Conservation (phyloP, 768 basidiomycete species). For the Paxillus rubicundulus region DNA sequence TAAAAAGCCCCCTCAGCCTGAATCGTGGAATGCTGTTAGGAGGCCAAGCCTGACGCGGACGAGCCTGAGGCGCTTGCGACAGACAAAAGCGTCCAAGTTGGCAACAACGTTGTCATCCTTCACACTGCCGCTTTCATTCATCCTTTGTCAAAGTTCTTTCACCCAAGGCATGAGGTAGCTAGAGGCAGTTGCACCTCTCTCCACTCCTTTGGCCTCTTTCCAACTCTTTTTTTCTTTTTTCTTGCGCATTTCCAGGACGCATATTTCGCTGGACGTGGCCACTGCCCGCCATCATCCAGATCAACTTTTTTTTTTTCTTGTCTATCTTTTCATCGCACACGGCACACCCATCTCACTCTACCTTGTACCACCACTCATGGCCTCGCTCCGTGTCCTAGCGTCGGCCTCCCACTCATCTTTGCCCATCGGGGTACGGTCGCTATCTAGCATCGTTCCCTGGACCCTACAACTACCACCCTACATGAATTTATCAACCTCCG, state of each 20-base stretch:
- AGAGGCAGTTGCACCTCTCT: constrained; percentile 9
- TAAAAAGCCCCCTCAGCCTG: no score
- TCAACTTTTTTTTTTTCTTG: background rate
- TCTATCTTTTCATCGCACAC: constrained; percentile 2
- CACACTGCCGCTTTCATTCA: no score
- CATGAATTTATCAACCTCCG: constrained; percentile 35
- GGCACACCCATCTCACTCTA: background rate
- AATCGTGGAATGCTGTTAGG: no score
- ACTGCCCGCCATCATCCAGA: background rate
- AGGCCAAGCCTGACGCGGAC: no score
- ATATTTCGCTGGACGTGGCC: background rate
- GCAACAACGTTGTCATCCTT: constrained; percentile 11
- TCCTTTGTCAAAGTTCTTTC: no score
- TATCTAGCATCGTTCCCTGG: constrained; percentile 21
- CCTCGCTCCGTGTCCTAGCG: background rate
- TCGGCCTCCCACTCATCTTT: constrained; percentile 1
- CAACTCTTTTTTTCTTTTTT: background rate
- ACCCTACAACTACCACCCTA: constrained; percentile 45
- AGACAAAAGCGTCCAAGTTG: background rate
- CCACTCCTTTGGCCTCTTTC: background rate
- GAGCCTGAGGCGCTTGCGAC: no score
- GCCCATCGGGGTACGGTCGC: constrained; percentile 10
- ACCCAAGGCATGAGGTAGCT: constrained; percentile 22
- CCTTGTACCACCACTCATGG: constrained; percentile 1
- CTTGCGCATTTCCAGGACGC: background rate